A percentile compares a stretch with the other conserved stretches of the same genome.
These are phyloP conservation scores for Phytophthora pini DNA, from an alignment of 352 stramenopile genomes.

Conservation along the genomic window DNA sequence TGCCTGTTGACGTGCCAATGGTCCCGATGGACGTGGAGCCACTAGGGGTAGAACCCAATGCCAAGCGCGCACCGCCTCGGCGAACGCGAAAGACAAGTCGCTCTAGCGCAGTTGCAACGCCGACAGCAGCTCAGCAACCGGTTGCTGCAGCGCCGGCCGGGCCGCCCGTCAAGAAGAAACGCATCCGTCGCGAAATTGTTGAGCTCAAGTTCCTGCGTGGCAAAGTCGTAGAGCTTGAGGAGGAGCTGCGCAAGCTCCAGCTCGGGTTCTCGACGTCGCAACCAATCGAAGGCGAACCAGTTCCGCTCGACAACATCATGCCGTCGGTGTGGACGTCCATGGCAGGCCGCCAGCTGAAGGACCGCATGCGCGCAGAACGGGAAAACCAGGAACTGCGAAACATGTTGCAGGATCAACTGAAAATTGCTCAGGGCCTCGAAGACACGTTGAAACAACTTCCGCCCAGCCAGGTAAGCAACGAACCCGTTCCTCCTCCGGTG, in stretches of 20 bases:
- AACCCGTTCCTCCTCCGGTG: neutral
- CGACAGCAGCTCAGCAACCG: slow-evolving; percentile 4
- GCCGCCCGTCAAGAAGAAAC: slow-evolving; percentile 35
- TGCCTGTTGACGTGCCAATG: slow-evolving; percentile 9
- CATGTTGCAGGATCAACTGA: slow-evolving; percentile 39
- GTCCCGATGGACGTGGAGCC: slow-evolving; percentile 13
- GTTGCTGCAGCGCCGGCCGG: neutral
- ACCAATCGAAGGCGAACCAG: slow-evolving; percentile 1
- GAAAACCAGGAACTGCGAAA: slow-evolving; percentile 34
- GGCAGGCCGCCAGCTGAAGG: slow-evolving; percentile 32
- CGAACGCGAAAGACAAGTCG: slow-evolving; percentile 15
- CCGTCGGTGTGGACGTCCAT: slow-evolving; percentile 37
- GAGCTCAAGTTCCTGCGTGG: slow-evolving; percentile 40
- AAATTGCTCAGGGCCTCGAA: slow-evolving; percentile 41
- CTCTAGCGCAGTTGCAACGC: neutral
- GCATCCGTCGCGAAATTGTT: slow-evolving; percentile 38
- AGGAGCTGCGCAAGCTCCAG: slow-evolving; percentile 30
- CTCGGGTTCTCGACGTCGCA: slow-evolving; percentile 15
- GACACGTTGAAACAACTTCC: slow-evolving; percentile 38
- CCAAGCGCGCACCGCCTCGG: slow-evolving; percentile 11
- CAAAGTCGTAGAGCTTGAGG: slow-evolving; percentile 45
- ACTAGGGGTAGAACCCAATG: neutral
- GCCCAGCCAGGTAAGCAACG: slow-evolving; percentile 26
- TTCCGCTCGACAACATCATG: slow-evolving; percentile 11
- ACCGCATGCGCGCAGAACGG: slow-evolving; percentile 35